Evolutionary conservation across 805 yeast species (phyloP), one percentile per base, ranked within the genome.

Genomic region (Cyberlindnera xylosilytica): DNA sequence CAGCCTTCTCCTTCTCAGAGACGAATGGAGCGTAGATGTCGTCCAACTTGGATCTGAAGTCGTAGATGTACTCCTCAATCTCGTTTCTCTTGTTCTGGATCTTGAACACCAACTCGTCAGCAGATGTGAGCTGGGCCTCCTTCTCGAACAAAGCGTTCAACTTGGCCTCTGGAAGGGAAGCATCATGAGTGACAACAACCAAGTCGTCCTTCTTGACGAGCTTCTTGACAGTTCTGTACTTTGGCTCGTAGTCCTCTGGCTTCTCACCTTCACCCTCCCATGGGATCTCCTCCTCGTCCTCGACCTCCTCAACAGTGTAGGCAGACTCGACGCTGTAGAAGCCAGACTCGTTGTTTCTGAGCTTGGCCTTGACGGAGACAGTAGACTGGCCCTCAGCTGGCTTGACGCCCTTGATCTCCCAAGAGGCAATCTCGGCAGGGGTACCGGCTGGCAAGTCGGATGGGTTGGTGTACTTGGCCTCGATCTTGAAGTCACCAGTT

Each of bases 71-170:
- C 77, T 93, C 99, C 77, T 93, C 99, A 50, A 93, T 77, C 53
- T 96, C 93, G 68, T 93, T 93, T 84, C 93, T 93, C 70, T 89
- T 88, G 73, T 93, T 97, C 76, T 93, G 98, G 54, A 98, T 93
- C 73, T 93, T 98, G 54, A 95, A 95, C 53, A 93, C 97, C 58
- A 91, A 82, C 75, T 90, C 93, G 71, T 93, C 99, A 63, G 83
- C 89, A 64, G 88, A 79, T 52, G 79, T 75, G 82, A 93, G 72
- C 65, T 83, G 76, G 62, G 79, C 79, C 76, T 93, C 99, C 67
- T 73, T 72, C 77, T 93, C 98, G 49, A 84, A 76, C 54, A 73
- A 76, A 42, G 68, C 70, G 58, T 81, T 73, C 66, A 87, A 76
- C 41, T 60, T 68, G 20, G 65, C 65, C 49, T 70, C 73, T 49